Base-by-base conservation (phyloP, 140 eudicot genomes). In the Senecio squalidus region DNA sequence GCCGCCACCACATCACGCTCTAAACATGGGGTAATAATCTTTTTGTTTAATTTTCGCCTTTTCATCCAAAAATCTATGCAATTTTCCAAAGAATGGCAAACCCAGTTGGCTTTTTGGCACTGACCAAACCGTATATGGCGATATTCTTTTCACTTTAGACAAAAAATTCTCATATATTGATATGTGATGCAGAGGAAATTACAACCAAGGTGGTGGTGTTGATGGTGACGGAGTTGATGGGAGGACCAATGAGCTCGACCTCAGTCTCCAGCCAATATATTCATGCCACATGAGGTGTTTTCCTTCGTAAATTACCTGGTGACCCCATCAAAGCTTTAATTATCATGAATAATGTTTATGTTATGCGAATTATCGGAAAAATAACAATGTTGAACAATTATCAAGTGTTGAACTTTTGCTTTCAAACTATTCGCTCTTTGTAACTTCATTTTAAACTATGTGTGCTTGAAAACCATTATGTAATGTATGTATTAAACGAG, bases 281-380 rank as follows among this genome's bases (percentile, higher is more conserved):
- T 60, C 97, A 27, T 85, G 82, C 89, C 83, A 89, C 73, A 80
- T 80, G 48, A 79, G 97, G 67, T 85, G 95, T 74, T 89, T 82
- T 69, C 74, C 84, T 41, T 50, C 78, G 0, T 82, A 58, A 80
- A 40, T 48, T 52, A 29, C 46, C 29, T 9, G 60, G 4, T 26
- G 41, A 13, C 26, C 29, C 34, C 38, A 55, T 55, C 60, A 44
- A 55, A 6, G 65, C 34, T 25, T 54, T 36, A 33, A 21, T 46
- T 46, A 71, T 63, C 25, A 71, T 56, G 16, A 64, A 72, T 46
- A 55, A 71, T 71, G 71, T 18, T 52, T 31, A 48, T 60, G 62
- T 59, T 23, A 45, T 20, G 28, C 13, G 49, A 36, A 25, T 55
- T 55, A 55, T 9, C n/a, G 43, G 14, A 36, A 13, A 70, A 71